A percentile compares a stretch with the other conserved stretches of the same genome.
These are phyloP conservation scores for Ophiostoma himal-ulmi DNA, from an alignment of 2,329 filamentous ascomycete genomes.

Conservation along the genomic window DNA sequence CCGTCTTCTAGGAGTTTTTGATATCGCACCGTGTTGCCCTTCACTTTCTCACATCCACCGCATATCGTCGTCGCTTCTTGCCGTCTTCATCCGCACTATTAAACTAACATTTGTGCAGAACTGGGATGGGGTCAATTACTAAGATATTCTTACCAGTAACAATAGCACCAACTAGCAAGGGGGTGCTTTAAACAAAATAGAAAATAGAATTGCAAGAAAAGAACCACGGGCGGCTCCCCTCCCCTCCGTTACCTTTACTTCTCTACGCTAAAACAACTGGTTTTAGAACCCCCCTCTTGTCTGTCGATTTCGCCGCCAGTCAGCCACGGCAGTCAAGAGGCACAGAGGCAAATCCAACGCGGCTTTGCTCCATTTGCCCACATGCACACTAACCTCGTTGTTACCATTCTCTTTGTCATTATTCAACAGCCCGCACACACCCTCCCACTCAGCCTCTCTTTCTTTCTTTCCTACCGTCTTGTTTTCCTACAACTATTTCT, in stretches of 20 bases:
- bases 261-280: constrained; percentile 17
- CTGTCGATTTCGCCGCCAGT: constrained; percentile 6
- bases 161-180: constrained; percentile 15
- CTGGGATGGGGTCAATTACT: neutral
- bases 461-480: neutral
- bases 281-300: constrained; percentile 11
- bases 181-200: constrained; percentile 11
- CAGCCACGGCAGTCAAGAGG: constrained; percentile 10
- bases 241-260: constrained; percentile 14
- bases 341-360: constrained; percentile 12
- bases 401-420: constrained; percentile 11
- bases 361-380: constrained; percentile 11
- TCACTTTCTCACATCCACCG: constrained; percentile 7
- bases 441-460: constrained; percentile 6
- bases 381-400: neutral
- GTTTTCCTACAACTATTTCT: neutral
- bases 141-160: neutral
- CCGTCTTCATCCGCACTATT: constrained; percentile 12
- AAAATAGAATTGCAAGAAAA: constrained; percentile 4
- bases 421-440: constrained; percentile 3
- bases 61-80: constrained; percentile 12
- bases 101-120: neutral
- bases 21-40: too few relatives aligned
- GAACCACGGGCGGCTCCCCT: constrained; percentile 6
- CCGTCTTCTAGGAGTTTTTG: neutral